Evolutionary conservation across 2,329 filamentous ascomycete species (phyloP).

Genomic region (Ampelomyces quisqualis): DNA sequence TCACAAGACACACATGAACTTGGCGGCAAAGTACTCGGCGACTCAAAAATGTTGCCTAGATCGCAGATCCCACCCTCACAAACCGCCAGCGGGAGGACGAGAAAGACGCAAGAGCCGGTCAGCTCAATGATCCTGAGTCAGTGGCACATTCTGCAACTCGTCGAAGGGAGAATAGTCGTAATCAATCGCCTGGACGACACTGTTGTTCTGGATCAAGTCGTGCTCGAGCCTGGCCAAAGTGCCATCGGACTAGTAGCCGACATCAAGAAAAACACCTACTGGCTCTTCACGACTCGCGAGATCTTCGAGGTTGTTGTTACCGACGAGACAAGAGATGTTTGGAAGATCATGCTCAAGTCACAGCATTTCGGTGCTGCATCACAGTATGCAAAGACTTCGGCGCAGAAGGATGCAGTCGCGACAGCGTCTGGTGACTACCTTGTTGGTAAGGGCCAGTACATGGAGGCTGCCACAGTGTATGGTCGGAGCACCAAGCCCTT

Average conservation of each 20-base stretch:
- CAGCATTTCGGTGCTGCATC: slow-evolving; percentile 88
- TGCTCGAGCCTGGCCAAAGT: slow-evolving; percentile 76
- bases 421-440: slow-evolving; percentile 90
- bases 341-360: slow-evolving; percentile 86
- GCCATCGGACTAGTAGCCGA: slow-evolving; percentile 85
- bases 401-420: slow-evolving; percentile 87
- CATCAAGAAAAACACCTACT: slow-evolving; percentile 93
- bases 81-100: slow-evolving; percentile 63
- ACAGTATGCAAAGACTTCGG: slow-evolving; percentile 74
- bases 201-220: slow-evolving; percentile 82
- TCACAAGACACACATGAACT: slow-evolving; percentile 63
- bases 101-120: slow-evolving; percentile 69
- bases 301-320: slow-evolving; percentile 92
- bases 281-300: slow-evolving; percentile 87
- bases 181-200: slow-evolving; percentile 84
- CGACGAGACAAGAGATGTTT: slow-evolving; percentile 89
- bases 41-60: slow-evolving; percentile 74
- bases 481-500: slow-evolving; percentile 96
- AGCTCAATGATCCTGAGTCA: slow-evolving; percentile 83
- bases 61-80: slow-evolving; percentile 72
- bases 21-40: slow-evolving; percentile 72
- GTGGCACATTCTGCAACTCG: slow-evolving; percentile 85
- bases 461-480: slow-evolving; percentile 85
- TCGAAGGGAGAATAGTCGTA: slow-evolving; percentile 80
- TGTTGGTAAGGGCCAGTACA: slow-evolving; percentile 75